Base-by-base conservation (phyloP, 768 basidiomycete genomes). In the Astraeus odoratus region DNA sequence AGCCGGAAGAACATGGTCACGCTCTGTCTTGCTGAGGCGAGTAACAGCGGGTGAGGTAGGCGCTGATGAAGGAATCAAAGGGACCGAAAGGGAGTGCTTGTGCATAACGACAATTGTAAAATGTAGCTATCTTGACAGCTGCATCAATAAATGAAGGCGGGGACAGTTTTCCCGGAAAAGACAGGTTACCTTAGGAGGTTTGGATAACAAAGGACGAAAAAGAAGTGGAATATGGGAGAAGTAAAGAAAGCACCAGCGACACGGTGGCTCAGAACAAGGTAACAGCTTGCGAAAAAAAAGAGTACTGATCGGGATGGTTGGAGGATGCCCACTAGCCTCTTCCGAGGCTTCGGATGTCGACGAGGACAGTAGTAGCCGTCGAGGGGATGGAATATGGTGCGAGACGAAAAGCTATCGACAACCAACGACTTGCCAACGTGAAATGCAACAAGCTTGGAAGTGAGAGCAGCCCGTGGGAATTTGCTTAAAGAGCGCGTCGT, bases 1-100 rank as follows among this genome's bases (percentile, higher is more conserved):
- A 39, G 78, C 73, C 39, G 83, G 83, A 10, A 64, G 52, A 27
- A 65, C 50, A 31, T 54, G 54, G 46, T 49, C 36, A 39, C 61
- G 61, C 43, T 69, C 60, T 34, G 50, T 39, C 29, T 42, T 59
- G 44, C 63, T 62, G 25, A 65, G 53, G 51, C 71, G 72, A 45
- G 58, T 36, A 13, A 64, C 60, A 47, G 67, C 65, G 30, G 72
- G 72, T 16, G 72, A 69, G 8, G 68, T 69, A 24, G 72, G 72
- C 30, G 72, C 72, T 42, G 72, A 73, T 35, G 67, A 67, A 37
- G 70, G 67, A 38, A 57, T 56, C 42, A 49, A 13, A 16, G 61
- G 63, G 36, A 65, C 36, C 42, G 61, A 65, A 53, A 54, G 47
- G 44, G 58, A 48, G 48, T 63, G 57, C 26, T 54, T 65, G 27